Conservation (phyloP, 768 basidiomycete genomes). For the Crassisporium funariophilum region DNA sequence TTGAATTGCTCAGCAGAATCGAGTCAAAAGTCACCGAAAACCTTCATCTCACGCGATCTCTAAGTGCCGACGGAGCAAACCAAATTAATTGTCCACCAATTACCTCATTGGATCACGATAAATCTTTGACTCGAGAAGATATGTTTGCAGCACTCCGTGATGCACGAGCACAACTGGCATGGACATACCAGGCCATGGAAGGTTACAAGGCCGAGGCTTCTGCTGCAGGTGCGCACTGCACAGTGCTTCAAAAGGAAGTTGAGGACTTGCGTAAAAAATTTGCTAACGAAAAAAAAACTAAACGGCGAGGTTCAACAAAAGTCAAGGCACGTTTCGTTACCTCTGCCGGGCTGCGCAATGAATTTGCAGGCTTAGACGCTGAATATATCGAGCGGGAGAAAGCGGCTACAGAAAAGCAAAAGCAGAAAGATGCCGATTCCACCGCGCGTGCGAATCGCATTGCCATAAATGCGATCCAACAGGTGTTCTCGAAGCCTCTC, state of each 20-base stretch:
- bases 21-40: neutral
- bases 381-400: neutral
- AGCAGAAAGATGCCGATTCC: neutral
- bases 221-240: neutral
- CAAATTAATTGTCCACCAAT: neutral
- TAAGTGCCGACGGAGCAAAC: neutral
- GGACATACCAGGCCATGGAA: neutral
- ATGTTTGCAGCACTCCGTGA: neutral
- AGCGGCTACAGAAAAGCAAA: neutral
- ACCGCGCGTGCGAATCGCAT: neutral
- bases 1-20: neutral
- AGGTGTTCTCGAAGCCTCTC: neutral
- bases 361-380: neutral
- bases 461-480: neutral
- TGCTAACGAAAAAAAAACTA: neutral
- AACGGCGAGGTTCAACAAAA: neutral
- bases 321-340: neutral
- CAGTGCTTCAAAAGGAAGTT: neutral
- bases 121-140: neutral
- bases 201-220: neutral
- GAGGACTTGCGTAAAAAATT: neutral
- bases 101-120: neutral
- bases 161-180: neutral
- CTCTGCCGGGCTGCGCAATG: neutral
- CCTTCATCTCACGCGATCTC: conserved; percentile 15